Conservation (phyloP, 345 rosid genomes). For the Pistacia atlantica region DNA sequence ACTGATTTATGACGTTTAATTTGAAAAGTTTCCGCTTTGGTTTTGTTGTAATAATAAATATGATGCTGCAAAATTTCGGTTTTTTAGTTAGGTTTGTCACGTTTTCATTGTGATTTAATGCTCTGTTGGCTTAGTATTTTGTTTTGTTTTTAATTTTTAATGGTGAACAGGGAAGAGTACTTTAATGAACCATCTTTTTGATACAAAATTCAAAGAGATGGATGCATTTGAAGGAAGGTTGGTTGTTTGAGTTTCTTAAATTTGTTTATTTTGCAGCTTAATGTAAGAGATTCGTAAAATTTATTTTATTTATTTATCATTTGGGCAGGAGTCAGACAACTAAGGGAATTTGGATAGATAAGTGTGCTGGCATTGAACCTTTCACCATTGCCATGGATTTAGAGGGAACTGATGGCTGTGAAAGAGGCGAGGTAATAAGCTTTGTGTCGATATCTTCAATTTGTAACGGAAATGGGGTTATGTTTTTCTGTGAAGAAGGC, state of each 20-base stretch:
- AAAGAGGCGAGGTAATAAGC: slow-evolving; percentile 72
- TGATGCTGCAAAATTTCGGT: too few species aligned
- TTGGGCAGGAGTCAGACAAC: slow-evolving; percentile 72
- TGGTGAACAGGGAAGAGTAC: slow-evolving; percentile 65
- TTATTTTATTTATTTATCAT: too few species aligned
- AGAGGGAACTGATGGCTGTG: slow-evolving; percentile 86
- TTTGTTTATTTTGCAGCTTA: not conserved
- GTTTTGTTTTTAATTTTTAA: not conserved
- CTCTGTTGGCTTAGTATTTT: not conserved
- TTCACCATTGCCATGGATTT: slow-evolving; percentile 75
- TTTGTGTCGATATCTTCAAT: not conserved
- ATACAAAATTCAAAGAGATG: slow-evolving; percentile 76
- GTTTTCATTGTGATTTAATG: too few species aligned
- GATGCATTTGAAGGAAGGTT: slow-evolving; percentile 76
- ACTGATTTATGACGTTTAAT: too few species aligned
- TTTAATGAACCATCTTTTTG: slow-evolving; percentile 71
- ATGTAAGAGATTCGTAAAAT: not conserved
- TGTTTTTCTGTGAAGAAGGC: not conserved
- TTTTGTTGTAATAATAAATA: too few species aligned
- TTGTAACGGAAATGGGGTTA: not conserved
- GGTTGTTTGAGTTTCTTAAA: slow-evolving; percentile 5
- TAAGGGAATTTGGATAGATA: slow-evolving; percentile 78
- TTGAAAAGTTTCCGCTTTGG: too few species aligned
- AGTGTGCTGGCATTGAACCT: slow-evolving; percentile 66
- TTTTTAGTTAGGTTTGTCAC: too few species aligned